These are phyloP conservation scores for Syncephalastrum contaminatum DNA, from an alignment of 371 early-diverging fungal species.

Conservation along the genomic window DNA sequence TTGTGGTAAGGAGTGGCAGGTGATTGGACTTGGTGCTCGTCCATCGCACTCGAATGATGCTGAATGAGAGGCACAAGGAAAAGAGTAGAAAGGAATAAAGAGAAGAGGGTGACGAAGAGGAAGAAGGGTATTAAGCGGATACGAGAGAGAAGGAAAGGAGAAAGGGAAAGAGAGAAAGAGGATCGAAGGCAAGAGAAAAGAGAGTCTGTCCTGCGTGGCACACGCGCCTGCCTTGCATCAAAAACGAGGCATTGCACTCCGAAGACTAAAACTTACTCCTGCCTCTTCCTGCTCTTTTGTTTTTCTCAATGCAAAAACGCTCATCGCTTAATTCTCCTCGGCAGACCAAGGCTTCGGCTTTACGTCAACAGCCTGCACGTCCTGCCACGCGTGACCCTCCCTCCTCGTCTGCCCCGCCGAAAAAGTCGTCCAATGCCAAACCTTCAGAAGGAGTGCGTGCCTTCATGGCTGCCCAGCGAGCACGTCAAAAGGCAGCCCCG, in stretches of 20 bases:
- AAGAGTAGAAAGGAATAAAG: not conserved
- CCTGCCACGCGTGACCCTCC: slow-evolving; percentile 13
- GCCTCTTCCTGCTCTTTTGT: not conserved
- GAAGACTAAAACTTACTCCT: not conserved
- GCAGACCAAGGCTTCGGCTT: slow-evolving; percentile 35
- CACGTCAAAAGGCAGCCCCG: slow-evolving; percentile 14
- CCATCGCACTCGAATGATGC: not conserved
- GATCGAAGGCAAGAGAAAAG: not conserved
- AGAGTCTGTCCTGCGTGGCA: slow-evolving; percentile 2
- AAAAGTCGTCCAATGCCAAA: slow-evolving; percentile 5
- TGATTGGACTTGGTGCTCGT: not conserved
- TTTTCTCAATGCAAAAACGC: slow-evolving; percentile 8
- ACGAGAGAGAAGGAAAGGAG: not conserved
- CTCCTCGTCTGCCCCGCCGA: slow-evolving; percentile 2
- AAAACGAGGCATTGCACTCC: not conserved
- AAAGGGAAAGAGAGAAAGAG: slow-evolving; percentile 4
- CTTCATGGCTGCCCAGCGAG: slow-evolving; percentile 48
- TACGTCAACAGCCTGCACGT: slow-evolving; percentile 17
- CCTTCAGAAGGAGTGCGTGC: slow-evolving; percentile 43
- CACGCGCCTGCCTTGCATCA: not conserved
- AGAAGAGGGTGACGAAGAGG: not conserved
- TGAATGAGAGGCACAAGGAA: slow-evolving; percentile 1
- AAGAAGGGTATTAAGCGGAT: not conserved
- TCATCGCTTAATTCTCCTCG: slow-evolving; percentile 27
- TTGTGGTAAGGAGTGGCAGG: not conserved